Evolutionary conservation across 2,329 filamentous ascomycete genomes (phyloP), one percentile per base, ranked within the genome.

Genomic region (Trichoderma polysporum): DNA sequence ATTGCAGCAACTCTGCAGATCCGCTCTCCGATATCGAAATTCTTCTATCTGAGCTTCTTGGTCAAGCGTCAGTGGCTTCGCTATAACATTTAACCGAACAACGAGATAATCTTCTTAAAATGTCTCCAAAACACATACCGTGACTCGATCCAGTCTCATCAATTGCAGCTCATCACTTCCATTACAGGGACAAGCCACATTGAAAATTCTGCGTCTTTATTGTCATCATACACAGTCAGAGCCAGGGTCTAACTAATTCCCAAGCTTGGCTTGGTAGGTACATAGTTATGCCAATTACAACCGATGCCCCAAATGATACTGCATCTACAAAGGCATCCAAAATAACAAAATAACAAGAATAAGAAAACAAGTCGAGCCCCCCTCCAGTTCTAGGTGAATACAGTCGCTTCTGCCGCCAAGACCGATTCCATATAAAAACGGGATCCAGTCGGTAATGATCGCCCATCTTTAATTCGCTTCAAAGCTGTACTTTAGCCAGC

Each of bases 401-500:
- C 6, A 56, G 35, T 54, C 50, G 49, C 50, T 64, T 45, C 50
- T 35, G 9, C 27, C 41, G 50, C n/a, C 60, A 54, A 56, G 59
- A 31, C 59, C 35, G 49, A 53, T 41, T 53, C 59, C 50, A 54
- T 47, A 45, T 27, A 25, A 35, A 19, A 33, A 54, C 29, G 27
- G 27, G 15, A 31, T 45, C 27, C 35, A 25, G 33, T 27, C 31
- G 31, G 25, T 27, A n/a, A 29, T 22, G 27, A 27, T 57, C 22
- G 39, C 33, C 35, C 27, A n/a, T 12, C 19, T 69, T 50, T 73
- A 73, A 68, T 70, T 71, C 70, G 77, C 73, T 71, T 88, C 86
- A 72, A 88, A 88, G 78, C 85, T 88, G 73, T 88, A 88, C 82
- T 88, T 87, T 74, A 88, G 77, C 86, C 86, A 88, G 19, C 85